These are phyloP conservation scores for Aspergillus sp. DNA, from an alignment of 2,329 filamentous ascomycete genomes.

Conservation along the genomic window DNA sequence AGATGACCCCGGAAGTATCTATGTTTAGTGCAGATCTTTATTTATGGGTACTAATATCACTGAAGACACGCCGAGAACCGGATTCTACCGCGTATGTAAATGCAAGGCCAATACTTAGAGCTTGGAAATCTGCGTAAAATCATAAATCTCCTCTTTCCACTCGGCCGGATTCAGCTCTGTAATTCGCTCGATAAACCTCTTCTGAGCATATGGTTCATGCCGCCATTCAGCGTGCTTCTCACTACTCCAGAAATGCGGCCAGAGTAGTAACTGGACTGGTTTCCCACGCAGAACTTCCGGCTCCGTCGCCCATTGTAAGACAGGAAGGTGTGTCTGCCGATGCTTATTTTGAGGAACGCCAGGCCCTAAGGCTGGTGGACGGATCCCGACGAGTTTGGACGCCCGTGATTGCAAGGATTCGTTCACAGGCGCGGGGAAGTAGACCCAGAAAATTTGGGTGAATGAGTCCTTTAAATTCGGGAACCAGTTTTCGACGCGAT, in stretches of 20 bases:
- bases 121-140: too few relatives aligned
- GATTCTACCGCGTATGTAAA: too few relatives aligned
- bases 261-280: background rate
- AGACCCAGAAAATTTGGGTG: background rate
- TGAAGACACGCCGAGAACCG: too few relatives aligned
- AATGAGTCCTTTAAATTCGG: background rate
- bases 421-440: background rate
- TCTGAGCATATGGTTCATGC: background rate
- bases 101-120: too few relatives aligned
- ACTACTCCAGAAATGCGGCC: background rate
- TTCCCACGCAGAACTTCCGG: background rate
- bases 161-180: too few relatives aligned
- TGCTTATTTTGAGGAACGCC: background rate
- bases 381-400: background rate
- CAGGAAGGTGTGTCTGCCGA: background rate
- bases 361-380: background rate
- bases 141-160: too few relatives aligned
- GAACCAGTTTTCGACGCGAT: background rate
- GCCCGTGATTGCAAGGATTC: background rate
- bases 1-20: too few relatives aligned
- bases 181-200: background rate
- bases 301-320: background rate
- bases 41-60: too few relatives aligned
- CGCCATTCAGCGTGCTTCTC: background rate
- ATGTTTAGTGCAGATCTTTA: too few relatives aligned